Conservation (phyloP, 805 yeast genomes). For the Saturnispora mendoncae region DNA sequence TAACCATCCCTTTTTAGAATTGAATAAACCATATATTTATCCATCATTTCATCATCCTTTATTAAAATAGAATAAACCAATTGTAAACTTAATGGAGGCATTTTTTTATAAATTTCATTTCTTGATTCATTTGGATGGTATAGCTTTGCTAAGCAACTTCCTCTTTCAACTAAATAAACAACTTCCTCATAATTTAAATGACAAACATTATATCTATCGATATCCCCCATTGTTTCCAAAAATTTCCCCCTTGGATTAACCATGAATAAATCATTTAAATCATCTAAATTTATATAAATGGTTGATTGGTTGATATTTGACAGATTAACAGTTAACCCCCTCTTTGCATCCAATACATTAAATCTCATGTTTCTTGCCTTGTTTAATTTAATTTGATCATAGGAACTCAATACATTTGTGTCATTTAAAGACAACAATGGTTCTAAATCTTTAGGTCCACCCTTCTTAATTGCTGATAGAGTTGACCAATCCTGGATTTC, state of each 20-base stretch:
- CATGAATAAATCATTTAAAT: conserved; percentile 23
- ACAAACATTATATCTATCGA: conserved; percentile 37
- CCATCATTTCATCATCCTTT: conserved; percentile 30
- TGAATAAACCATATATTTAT: conserved; percentile 59
- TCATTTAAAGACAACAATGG: conserved; percentile 32
- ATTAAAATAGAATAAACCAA: conserved; percentile 52
- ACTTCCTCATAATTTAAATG: conserved; percentile 58
- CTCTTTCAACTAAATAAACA: conserved; percentile 74
- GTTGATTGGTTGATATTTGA: conserved; percentile 23
- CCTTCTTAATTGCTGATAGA: conserved; percentile 41
- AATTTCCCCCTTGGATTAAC: conserved; percentile 58
- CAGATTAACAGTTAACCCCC: conserved; percentile 33
- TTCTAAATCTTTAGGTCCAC: conserved; percentile 82
- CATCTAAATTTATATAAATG: conserved; percentile 16
- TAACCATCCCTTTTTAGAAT: conserved; percentile 74
- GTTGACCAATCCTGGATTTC: conserved; percentile 48
- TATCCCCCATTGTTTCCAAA: conserved; percentile 62
- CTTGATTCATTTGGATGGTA: conserved; percentile 18
- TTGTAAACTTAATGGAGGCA: conserved; percentile 46
- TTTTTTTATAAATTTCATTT: conserved; percentile 23
- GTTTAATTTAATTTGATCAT: conserved; percentile 31
- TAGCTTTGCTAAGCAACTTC: conserved; percentile 35
- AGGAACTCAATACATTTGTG: conserved; percentile 14
- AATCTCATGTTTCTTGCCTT: conserved; percentile 65
- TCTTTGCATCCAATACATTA: conserved; percentile 42